Evolutionary conservation across 2,329 filamentous ascomycete genomes (phyloP).

Genomic region (Lasiodiplodia hormozganensis): DNA sequence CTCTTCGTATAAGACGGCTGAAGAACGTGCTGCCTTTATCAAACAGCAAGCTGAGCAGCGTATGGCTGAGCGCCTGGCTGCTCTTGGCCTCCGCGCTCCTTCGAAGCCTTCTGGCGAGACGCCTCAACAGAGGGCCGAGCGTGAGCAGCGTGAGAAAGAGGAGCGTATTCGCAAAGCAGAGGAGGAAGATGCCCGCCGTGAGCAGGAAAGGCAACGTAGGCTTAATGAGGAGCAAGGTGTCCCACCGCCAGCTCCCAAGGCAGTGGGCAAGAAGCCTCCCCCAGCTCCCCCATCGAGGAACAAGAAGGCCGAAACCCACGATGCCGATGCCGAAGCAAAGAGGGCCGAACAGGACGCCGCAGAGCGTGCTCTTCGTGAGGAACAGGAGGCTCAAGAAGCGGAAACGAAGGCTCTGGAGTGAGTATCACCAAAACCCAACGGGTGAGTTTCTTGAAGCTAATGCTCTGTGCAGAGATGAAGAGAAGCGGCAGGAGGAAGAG

Average conservation of each 20-base stretch:
- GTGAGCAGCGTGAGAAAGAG: constrained; percentile 85
- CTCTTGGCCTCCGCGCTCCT: constrained; percentile 86
- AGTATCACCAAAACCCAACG: constrained; percentile 51
- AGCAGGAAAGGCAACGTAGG: constrained; percentile 83
- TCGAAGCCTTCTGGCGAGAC: constrained; percentile 76
- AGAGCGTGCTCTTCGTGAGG: constrained; percentile 65
- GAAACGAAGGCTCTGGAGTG: constrained; percentile 83
- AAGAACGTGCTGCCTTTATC: constrained; percentile 94
- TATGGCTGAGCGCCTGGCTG: constrained; percentile 94
- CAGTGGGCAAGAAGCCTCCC: constrained; percentile 57
- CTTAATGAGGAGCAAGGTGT: constrained; percentile 77
- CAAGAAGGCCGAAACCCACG: constrained; percentile 63
- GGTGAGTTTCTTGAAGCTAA: constrained; percentile 37
- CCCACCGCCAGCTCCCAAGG: constrained; percentile 61
- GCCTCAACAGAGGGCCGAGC: constrained; percentile 82
- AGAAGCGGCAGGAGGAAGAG: constrained; percentile 78
- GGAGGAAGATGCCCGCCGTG: constrained; percentile 88
- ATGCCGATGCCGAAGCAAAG: constrained; percentile 65
- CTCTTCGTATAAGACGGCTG: constrained; percentile 84
- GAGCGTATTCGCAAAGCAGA: constrained; percentile 89
- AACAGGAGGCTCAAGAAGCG: constrained; percentile 77
- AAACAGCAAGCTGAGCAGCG: constrained; percentile 96
- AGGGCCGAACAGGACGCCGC: constrained; percentile 63
- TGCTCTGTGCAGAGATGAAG: constrained; percentile 67
- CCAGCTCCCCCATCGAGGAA: constrained; percentile 82